Evolutionary conservation across 495 filamentous ascomycete species (phyloP).

Genomic region (Zalerion maritima): DNA sequence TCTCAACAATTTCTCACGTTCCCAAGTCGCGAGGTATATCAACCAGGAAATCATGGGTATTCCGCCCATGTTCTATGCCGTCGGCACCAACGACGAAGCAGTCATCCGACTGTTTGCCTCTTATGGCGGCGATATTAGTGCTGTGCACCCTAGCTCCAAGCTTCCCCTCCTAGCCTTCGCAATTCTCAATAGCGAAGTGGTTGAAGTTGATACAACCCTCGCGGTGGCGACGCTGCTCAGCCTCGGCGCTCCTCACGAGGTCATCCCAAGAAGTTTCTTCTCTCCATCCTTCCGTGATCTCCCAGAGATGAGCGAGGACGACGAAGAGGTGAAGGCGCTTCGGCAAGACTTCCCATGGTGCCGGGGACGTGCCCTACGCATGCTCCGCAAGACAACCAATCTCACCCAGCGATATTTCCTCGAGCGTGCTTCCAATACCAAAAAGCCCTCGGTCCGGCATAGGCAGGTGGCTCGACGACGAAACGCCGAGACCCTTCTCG

Average conservation of each 20-base stretch:
- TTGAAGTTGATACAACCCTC: constrained; percentile 20
- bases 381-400: constrained; percentile 21
- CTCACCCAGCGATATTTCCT: constrained; percentile 33
- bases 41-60: constrained; percentile 18
- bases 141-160: constrained; percentile 9
- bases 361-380: too few relatives aligned
- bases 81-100: constrained; percentile 23
- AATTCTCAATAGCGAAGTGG: constrained; percentile 16
- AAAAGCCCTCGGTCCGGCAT: constrained; percentile 14
- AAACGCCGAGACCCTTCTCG: constrained; percentile 21
- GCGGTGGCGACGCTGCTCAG: constrained; percentile 22
- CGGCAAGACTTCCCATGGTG: too few relatives aligned
- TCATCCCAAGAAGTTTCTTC: too few relatives aligned
- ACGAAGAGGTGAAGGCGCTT: too few relatives aligned
- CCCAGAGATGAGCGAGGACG: too few relatives aligned
- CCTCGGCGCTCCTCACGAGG: constrained; percentile 22
- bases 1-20: constrained; percentile 10
- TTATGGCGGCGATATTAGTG: constrained; percentile 21
- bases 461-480: constrained; percentile 19
- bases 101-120: constrained; percentile 21
- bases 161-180: constrained; percentile 32
- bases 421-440: constrained; percentile 15
- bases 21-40: constrained; percentile 10
- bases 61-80: constrained; percentile 30
- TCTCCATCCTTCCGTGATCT: too few relatives aligned